These are phyloP conservation scores for Wickerhamiella cacticola DNA, from an alignment of 805 yeast species.

Conservation along the genomic window DNA sequence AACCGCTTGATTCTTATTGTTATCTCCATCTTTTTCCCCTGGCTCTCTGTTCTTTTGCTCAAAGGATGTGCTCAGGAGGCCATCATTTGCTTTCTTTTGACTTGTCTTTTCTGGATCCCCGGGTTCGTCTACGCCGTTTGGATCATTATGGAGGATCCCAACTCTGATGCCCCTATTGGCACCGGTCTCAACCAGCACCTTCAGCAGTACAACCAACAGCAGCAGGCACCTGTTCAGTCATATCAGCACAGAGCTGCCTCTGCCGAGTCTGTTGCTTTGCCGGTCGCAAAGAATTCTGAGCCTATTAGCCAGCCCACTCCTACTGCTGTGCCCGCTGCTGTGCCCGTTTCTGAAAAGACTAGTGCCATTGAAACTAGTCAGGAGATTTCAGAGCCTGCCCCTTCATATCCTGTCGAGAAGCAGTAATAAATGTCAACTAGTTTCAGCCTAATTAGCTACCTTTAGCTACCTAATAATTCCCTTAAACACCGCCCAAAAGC, in stretches of 20 bases:
- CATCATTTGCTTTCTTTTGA: neutral
- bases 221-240: neutral
- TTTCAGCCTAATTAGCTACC: too few species aligned
- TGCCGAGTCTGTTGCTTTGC: neutral
- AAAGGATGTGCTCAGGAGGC: neutral
- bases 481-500: too few species aligned
- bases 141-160: neutral
- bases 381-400: neutral
- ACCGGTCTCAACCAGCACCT: neutral
- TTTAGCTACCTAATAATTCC: too few species aligned
- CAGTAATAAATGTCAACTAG: neutral
- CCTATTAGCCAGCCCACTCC: too few species aligned
- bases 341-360: neutral
- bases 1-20: neutral
- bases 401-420: neutral
- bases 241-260: neutral
- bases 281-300: neutral
- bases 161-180: neutral
- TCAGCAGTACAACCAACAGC: neutral
- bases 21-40: neutral
- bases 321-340: too few species aligned
- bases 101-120: slow-evolving; percentile 1
- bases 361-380: neutral
- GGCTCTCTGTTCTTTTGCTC: neutral
- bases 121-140: neutral